These are phyloP conservation scores for Rhizoctonia solani DNA, from an alignment of 1,284 basidiomycete species.

Conservation along the genomic window DNA sequence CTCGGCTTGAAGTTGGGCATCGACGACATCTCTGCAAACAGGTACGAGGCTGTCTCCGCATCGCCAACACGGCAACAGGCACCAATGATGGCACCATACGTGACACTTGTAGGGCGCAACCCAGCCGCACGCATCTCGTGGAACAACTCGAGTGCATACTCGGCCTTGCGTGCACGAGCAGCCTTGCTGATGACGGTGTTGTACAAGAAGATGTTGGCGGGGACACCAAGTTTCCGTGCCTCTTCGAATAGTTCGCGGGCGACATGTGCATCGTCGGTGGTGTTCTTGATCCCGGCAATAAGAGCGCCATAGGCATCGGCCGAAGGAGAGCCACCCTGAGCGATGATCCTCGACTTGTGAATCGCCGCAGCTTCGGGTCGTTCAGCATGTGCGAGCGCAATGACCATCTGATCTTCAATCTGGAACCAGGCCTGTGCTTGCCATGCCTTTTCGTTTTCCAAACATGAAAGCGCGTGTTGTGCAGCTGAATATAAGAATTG, in stretches of 20 bases:
- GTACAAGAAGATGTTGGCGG: constrained; percentile 84
- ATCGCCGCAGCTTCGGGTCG: constrained; percentile 78
- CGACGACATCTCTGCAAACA: constrained; percentile 85
- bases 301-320: constrained; percentile 91
- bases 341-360: constrained; percentile 78
- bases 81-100: constrained; percentile 93
- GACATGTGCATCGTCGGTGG: constrained; percentile 89
- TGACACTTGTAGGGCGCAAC: constrained; percentile 80
- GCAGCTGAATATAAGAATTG: constrained; percentile 70
- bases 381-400: constrained; percentile 79
- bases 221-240: constrained; percentile 68
- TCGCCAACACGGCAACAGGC: constrained; percentile 96
- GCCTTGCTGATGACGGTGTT: constrained; percentile 96
- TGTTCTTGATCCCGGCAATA: constrained; percentile 85
- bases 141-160: constrained; percentile 84
- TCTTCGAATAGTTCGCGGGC: constrained; percentile 85
- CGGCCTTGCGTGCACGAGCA: constrained; percentile 89
- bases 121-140: constrained; percentile 74
- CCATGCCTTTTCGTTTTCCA: constrained; percentile 54
- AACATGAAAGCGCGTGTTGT: constrained; percentile 60
- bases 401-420: constrained; percentile 87
- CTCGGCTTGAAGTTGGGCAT: constrained; percentile 81
- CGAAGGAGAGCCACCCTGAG: constrained; percentile 75
- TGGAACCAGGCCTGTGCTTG: constrained; percentile 70
- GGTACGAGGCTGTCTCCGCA: constrained; percentile 73